Conservation (phyloP, 2,329 filamentous ascomycete species). For the Nemania abortiva region DNA sequence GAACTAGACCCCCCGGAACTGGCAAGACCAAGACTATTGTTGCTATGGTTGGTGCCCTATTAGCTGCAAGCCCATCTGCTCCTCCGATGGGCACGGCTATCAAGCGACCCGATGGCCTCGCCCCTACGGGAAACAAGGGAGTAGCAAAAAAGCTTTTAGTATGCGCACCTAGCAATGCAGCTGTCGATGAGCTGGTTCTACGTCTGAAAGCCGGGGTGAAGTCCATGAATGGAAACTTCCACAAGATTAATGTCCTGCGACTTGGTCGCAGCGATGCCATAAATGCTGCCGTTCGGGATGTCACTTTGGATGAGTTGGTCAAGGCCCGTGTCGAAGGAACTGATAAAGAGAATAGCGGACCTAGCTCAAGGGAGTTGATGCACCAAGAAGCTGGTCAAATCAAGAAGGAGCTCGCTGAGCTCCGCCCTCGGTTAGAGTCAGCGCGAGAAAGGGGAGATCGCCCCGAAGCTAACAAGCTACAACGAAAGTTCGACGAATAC, state of each 20-base stretch:
- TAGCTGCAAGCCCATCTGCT: conserved; percentile 67
- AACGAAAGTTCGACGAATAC: conserved; percentile 81
- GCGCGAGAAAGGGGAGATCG: conserved; percentile 68
- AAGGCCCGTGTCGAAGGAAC: conserved; percentile 76
- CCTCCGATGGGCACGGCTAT: conserved; percentile 59
- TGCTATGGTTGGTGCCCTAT: conserved; percentile 90
- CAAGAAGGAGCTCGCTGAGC: conserved; percentile 78
- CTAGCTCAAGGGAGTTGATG: conserved; percentile 68
- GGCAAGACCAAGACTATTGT: conserved; percentile 99
- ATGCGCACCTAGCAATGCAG: conserved; percentile 98
- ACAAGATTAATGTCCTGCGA: conserved; percentile 88
- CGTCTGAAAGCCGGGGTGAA: conserved; percentile 90
- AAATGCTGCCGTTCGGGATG: conserved; percentile 87
- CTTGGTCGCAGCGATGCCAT: conserved; percentile 93
- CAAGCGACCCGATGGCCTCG: conserved; percentile 54
- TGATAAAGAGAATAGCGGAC: conserved; percentile 68
- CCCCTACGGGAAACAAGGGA: conserved; percentile 52
- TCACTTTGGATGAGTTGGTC: conserved; percentile 93
- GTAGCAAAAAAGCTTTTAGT: conserved; percentile 87
- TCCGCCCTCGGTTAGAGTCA: conserved; percentile 79
- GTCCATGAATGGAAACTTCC: conserved; percentile 76
- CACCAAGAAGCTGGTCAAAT: conserved; percentile 76
- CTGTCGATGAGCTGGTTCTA: conserved; percentile 94
- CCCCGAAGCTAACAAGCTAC: conserved; percentile 65
- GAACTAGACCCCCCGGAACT: conserved; percentile 83